A percentile compares a stretch with the other conserved stretches of the same genome.
Evolutionary conservation across 139 green algal genomes (phyloP).

Genomic region (Tetratostichococcus sp.): DNA sequence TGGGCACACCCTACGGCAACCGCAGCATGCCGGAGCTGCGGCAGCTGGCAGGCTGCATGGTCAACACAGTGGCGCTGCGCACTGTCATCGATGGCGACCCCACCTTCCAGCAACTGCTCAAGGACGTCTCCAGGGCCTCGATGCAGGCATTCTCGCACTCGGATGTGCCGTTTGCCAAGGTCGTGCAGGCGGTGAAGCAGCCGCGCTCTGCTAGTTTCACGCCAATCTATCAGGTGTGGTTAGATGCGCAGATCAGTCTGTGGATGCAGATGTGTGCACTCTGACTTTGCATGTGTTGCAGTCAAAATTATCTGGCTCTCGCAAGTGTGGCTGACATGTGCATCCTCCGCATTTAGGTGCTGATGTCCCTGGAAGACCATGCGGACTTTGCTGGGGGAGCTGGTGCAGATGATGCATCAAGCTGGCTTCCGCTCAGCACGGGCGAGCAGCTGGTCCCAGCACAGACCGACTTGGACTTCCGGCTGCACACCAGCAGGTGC

Average conservation of each 20-base stretch:
- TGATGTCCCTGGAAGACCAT: neutral
- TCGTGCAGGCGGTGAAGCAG: neutral
- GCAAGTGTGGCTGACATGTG: no score
- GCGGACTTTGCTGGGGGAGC: neutral
- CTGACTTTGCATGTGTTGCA: no score
- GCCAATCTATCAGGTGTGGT: neutral
- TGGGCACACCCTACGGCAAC: constrained; percentile 5
- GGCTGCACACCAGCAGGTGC: neutral
- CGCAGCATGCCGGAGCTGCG: neutral
- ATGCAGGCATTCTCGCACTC: neutral
- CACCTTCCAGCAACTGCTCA: neutral
- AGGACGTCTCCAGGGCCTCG: neutral
- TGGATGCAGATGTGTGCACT: no score
- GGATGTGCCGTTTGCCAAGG: neutral
- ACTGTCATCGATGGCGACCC: neutral
- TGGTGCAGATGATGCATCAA: neutral
- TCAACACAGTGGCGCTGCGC: neutral
- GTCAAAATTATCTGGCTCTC: neutral
- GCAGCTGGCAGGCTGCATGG: neutral
- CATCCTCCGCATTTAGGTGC: neutral
- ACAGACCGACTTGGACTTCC: neutral
- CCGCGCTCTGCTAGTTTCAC: neutral
- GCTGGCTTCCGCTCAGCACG: neutral
- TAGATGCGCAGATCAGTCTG: neutral
- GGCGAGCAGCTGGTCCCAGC: no score